Conservation (phyloP, 139 green algal species). For the Ostreobium quekettii region DNA sequence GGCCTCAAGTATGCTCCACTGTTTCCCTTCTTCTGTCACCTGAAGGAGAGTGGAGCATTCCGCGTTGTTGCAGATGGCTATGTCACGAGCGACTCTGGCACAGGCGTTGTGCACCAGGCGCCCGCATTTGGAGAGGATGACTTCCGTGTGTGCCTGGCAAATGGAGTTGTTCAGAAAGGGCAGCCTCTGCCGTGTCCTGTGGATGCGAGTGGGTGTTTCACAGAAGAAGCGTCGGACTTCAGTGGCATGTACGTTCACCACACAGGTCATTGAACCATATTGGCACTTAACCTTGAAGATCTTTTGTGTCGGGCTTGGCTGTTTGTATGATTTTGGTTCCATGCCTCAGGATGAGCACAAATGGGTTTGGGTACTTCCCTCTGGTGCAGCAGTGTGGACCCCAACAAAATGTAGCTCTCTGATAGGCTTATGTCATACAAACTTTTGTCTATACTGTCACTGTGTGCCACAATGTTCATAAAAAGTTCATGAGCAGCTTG, state of each 20-base stretch:
- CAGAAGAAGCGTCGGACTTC: conserved; percentile 70
- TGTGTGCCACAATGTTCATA: too few species aligned
- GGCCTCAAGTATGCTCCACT: conserved; percentile 81
- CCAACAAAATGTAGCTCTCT: too few species aligned
- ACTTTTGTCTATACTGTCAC: too few species aligned
- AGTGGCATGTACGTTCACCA: conserved; percentile 44
- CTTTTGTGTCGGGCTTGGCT: too few species aligned
- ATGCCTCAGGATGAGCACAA: not conserved
- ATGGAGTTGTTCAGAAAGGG: conserved; percentile 68
- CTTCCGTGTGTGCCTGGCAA: conserved; percentile 85
- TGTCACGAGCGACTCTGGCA: conserved; percentile 91
- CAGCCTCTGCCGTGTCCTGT: conserved; percentile 79
- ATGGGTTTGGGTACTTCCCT: not conserved
- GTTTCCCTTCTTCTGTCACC: conserved; percentile 86
- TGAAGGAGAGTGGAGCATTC: conserved; percentile 58
- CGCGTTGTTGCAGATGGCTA: conserved; percentile 79
- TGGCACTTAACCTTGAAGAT: too few species aligned
- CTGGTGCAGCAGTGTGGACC: too few species aligned
- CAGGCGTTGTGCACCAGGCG: conserved; percentile 92
- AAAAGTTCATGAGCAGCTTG: too few species aligned
- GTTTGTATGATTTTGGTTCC: not conserved
- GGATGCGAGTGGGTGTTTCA: conserved; percentile 83
- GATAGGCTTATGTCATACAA: too few species aligned
- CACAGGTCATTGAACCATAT: not conserved
- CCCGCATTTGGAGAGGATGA: conserved; percentile 98